Evolutionary conservation across 78 protist species (phyloP).

Genomic region (Dictyostelium brefeldianum): DNA sequence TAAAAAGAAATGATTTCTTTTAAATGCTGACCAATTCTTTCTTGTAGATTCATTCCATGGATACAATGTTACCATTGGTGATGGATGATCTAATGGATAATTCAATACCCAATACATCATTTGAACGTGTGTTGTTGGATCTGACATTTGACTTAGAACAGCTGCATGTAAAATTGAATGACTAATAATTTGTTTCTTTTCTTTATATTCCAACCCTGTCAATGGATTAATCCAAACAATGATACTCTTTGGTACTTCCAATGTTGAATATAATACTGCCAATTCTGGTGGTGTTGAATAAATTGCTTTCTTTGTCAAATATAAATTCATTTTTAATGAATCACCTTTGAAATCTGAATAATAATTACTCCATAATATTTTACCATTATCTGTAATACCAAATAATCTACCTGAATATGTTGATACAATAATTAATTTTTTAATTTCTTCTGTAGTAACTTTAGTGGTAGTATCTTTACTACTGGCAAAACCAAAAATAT

Average conservation of each 20-base stretch:
- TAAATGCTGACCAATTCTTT: neutral
- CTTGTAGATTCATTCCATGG: conserved; percentile 50
- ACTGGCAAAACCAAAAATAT: neutral
- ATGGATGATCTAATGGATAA: conserved; percentile 43
- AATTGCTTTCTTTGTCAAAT: conserved; percentile 13
- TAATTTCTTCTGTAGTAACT: neutral
- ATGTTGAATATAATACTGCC: neutral
- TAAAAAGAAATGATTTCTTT: conserved; percentile 10
- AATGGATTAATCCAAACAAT: neutral
- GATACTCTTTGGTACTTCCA: neutral
- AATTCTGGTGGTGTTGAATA: conserved; percentile 21
- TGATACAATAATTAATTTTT: conserved; percentile 9
- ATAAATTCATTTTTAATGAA: neutral
- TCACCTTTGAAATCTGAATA: neutral
- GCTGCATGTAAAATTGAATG: neutral
- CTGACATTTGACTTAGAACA: neutral
- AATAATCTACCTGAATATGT: conserved; percentile 27
- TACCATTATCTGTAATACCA: conserved; percentile 11
- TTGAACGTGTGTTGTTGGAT: conserved; percentile 19
- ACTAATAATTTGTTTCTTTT: neutral
- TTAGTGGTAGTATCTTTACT: neutral
- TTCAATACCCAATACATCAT: conserved; percentile 17
- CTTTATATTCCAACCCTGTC: neutral
- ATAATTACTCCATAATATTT: neutral
- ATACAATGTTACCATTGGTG: conserved; percentile 21